Conservation (phyloP, 2,329 filamentous ascomycete species). For the Blastomyces percursus region DNA sequence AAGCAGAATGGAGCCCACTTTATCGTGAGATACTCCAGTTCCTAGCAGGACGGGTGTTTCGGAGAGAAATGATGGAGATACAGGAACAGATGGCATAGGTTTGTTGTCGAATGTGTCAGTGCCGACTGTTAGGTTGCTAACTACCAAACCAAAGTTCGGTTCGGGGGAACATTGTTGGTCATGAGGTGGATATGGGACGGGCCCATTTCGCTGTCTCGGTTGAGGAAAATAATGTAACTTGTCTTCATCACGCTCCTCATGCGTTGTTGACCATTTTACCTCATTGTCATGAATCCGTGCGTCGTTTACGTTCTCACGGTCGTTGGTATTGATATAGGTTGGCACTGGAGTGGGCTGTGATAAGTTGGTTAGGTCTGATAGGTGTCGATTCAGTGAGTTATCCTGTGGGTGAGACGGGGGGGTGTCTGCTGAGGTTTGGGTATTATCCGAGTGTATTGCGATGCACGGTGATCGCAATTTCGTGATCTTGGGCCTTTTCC, state of each 20-base stretch:
- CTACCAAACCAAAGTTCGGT: not conserved
- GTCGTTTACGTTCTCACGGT: no score
- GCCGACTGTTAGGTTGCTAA: not conserved
- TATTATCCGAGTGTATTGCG: not conserved
- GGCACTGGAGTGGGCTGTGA: not conserved
- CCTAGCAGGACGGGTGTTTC: not conserved
- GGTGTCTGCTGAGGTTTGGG: not conserved
- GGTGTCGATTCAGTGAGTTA: not conserved
- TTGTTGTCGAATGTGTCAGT: not conserved
- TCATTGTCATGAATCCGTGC: no score
- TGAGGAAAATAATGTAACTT: not conserved
- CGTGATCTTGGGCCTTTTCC: not conserved
- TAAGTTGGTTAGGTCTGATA: constrained; percentile 2
- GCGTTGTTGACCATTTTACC: not conserved
- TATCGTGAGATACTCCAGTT: not conserved
- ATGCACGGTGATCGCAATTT: not conserved
- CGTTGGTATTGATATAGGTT: not conserved
- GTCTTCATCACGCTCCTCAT: not conserved
- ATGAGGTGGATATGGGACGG: not conserved
- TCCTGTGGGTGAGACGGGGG: not conserved
- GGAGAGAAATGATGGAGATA: not conserved
- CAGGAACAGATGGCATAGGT: not conserved
- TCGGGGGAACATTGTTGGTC: not conserved
- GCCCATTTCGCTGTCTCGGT: not conserved
- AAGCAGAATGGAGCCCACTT: not conserved